Evolutionary conservation across 2,329 filamentous ascomycete genomes (phyloP), one percentile per base, ranked within the genome.

Genomic region (Immersiporthe knoxdaviesiana): DNA sequence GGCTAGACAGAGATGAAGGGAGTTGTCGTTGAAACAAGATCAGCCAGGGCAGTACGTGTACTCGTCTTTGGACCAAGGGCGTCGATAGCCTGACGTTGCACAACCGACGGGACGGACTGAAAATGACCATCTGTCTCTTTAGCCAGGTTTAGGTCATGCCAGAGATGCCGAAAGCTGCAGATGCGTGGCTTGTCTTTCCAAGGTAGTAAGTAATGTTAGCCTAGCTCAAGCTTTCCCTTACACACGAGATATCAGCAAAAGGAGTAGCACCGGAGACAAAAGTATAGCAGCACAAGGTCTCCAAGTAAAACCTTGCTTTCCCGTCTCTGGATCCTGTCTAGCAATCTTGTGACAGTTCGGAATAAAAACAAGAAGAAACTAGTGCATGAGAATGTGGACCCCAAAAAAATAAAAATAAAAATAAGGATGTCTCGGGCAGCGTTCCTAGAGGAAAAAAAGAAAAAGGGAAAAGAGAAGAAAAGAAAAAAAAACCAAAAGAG

Each of bases 161-260:
- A 37, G 56, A 59, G 56, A 59, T 37, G 18, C 56, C 56, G 32
- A n/a, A n/a, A 37, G 56, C 56, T 59, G 56, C 32, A 59, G 56
- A 37, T 14, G 7, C 16, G 18, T 37, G 21, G 16, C 16, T 21
- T 6, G 8, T 37, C 30, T 56, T 16, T 18, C 52, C 50, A 24
- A 14, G 2, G 50, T 27, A 4, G n/a, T n/a, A n/a, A n/a, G n/a
- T n/a, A n/a, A n/a, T n/a, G 11, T 27, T 24, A 27, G n/a, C n/a
- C 21, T 18, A 10, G 21, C 44, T 47, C 8, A 7, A 32, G 27
- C 3, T 30, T 8, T 2, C 16, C 14, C 24, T 4, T 35, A 35
- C 35, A 27, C n/a, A 52, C 14, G 27, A 30, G 52, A 27, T 24
- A 30, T 16, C 52, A 54, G 24, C 52, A 27, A n/a, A 10, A 54